These are phyloP conservation scores for Elsinoe fawcettii DNA, from an alignment of 2,329 filamentous ascomycete genomes.

Conservation along the genomic window DNA sequence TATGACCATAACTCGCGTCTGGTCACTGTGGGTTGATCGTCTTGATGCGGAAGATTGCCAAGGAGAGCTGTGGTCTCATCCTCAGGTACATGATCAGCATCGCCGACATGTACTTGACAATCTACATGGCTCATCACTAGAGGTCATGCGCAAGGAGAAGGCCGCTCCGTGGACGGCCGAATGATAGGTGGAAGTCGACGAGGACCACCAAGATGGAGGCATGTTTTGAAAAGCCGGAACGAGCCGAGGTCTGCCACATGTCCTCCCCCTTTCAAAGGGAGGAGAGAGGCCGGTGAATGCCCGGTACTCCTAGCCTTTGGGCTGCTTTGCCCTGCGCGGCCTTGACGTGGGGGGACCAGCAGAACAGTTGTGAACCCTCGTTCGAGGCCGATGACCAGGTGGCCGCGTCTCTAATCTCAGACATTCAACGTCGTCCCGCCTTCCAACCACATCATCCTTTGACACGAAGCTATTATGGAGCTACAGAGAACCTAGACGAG, in stretches of 20 bases:
- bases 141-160: not conserved
- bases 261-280: not conserved
- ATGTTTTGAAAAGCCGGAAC: not conserved
- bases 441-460: not conserved
- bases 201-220: not conserved
- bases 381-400: slow-evolving; percentile 3
- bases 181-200: not conserved
- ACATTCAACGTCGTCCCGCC: not conserved
- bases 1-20: slow-evolving; percentile 21
- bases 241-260: not conserved
- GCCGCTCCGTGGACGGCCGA: not conserved
- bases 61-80: slow-evolving; percentile 9
- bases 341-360: not conserved
- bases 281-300: not conserved
- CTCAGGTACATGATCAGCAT: not conserved
- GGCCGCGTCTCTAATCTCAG: not conserved
- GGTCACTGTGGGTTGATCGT: slow-evolving; percentile 12
- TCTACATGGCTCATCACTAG: not conserved
- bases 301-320: not conserved
- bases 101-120: not conserved
- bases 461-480: not conserved
- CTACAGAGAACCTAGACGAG: not conserved
- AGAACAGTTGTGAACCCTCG: not conserved
- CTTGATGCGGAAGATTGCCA: not conserved
- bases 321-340: not conserved